phyloP scores from a whole-genome alignment of 1,139 yeast genomes.

The Scheffersomyces segobiensis region DNA sequence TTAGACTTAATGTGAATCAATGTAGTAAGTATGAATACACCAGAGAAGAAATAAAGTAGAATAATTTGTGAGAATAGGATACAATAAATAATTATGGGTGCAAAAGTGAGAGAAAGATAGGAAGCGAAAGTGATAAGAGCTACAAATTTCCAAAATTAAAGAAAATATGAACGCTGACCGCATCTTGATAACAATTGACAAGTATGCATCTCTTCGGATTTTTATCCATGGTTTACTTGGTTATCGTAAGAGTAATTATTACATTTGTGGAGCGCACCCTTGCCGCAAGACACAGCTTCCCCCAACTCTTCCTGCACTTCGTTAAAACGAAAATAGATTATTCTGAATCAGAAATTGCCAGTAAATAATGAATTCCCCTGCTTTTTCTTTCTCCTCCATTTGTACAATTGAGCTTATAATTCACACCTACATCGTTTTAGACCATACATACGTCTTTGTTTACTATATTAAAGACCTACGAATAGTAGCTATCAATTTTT shows the following conservation, averaged over 20 bases:
- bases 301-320: neutral
- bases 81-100: neutral
- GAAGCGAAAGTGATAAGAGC: no score
- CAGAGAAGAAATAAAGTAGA: neutral
- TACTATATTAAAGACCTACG: neutral
- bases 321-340: neutral
- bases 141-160: no score
- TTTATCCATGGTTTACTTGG: neutral
- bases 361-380: neutral
- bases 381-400: neutral
- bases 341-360: neutral
- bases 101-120: neutral
- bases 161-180: neutral
- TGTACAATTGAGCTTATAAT: neutral
- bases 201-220: neutral
- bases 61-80: neutral
- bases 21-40: constrained; percentile 3
- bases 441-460: no score
- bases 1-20: no score
- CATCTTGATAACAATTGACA: neutral
- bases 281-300: neutral
- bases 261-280: neutral
- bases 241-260: neutral
- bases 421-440: neutral
- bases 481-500: neutral